phyloP scores from a whole-genome alignment of 2,329 filamentous ascomycete genomes.

The Hymenoscyphus infarciens region DNA sequence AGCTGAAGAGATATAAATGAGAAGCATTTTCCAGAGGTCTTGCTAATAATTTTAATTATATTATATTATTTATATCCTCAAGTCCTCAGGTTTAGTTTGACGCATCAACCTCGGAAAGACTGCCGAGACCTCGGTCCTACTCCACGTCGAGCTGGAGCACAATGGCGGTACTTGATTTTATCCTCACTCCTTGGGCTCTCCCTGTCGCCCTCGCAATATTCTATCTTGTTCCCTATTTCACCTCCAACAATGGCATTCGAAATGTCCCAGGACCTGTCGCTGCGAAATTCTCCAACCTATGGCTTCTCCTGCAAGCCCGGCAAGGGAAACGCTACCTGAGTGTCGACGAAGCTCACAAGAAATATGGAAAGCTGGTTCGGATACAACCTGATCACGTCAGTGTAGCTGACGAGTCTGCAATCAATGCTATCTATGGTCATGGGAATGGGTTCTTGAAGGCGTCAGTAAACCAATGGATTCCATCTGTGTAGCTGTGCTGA shows the following conservation, averaged over 20 bases:
- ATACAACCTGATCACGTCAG: slow-evolving; percentile 84
- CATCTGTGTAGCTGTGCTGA: not conserved
- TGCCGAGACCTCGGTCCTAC: not conserved
- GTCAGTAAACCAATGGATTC: slow-evolving; percentile 37
- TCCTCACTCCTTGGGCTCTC: slow-evolving; percentile 47
- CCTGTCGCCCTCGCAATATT: slow-evolving; percentile 43
- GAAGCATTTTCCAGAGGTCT: not conserved
- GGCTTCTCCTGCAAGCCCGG: slow-evolving; percentile 68
- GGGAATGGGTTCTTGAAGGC: slow-evolving; percentile 72
- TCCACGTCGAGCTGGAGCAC: not conserved
- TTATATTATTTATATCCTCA: not conserved
- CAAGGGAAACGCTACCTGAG: slow-evolving; percentile 59
- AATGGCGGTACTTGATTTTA: slow-evolving; percentile 37
- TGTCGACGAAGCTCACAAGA: slow-evolving; percentile 69
- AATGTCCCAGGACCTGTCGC: slow-evolving; percentile 49
- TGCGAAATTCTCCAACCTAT: slow-evolving; percentile 70
- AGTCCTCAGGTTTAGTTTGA: not conserved
- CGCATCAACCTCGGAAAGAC: not conserved
- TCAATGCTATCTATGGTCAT: slow-evolving; percentile 73
- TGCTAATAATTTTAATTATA: not conserved
- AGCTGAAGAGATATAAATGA: not conserved
- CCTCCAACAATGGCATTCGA: slow-evolving; percentile 30
- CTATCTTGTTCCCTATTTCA: slow-evolving; percentile 35
- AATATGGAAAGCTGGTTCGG: slow-evolving; percentile 69
- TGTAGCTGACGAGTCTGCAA: slow-evolving; percentile 75